Conservation (phyloP, 768 basidiomycete genomes). For the Clathrus columnatus region DNA sequence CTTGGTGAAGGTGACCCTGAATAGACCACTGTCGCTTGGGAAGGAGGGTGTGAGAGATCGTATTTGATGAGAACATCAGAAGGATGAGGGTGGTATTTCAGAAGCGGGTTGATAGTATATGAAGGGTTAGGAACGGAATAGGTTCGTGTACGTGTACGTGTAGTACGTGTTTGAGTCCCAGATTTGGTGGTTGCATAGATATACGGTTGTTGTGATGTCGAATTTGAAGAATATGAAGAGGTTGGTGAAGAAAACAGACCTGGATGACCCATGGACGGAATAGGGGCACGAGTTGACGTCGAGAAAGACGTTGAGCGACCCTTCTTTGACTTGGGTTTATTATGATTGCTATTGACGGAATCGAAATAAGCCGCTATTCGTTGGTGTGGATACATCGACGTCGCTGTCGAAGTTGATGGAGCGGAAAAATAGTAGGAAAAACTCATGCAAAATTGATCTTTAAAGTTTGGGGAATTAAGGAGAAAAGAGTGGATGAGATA, state of each 20-base stretch:
- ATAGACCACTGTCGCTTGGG: background rate
- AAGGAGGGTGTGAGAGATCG: constrained; percentile 7
- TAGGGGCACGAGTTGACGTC: background rate
- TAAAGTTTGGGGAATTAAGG: background rate
- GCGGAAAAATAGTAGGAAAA: background rate
- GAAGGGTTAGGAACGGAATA: background rate
- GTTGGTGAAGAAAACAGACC: background rate
- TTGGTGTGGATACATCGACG: background rate
- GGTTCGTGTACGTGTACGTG: background rate
- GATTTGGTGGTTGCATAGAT: no score
- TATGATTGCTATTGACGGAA: background rate
- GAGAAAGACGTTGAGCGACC: background rate
- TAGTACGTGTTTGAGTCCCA: no score
- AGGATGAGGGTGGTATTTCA: constrained; percentile 1
- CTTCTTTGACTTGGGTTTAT: background rate
- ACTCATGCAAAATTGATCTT: background rate
- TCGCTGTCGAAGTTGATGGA: background rate
- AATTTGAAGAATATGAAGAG: background rate
- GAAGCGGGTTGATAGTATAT: background rate
- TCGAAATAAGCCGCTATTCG: background rate
- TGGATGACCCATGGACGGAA: background rate
- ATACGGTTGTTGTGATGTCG: no score
- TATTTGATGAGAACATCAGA: background rate
- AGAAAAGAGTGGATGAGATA: background rate
- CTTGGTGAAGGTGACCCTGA: background rate